Conservation (phyloP, 2,329 filamentous ascomycete genomes). For the Aspergillus pseudoglaucus region DNA sequence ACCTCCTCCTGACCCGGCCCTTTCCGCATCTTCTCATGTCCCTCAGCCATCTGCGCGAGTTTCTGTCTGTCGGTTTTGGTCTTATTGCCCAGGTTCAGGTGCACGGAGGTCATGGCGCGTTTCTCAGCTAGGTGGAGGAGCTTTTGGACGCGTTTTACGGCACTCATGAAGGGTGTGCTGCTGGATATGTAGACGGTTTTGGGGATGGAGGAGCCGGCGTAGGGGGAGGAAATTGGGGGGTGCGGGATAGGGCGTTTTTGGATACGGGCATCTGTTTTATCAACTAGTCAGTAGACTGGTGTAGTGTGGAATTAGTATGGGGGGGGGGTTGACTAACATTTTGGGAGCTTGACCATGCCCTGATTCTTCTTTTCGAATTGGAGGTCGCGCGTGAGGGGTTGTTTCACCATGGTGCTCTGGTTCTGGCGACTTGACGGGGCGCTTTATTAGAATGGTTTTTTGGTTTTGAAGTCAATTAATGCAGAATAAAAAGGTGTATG, state of each 20-base stretch:
- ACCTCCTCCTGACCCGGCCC: conserved; percentile 49
- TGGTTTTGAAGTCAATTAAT: neutral
- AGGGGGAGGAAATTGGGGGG: conserved; percentile 49
- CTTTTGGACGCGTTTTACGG: conserved; percentile 54
- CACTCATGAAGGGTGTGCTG: conserved; percentile 51
- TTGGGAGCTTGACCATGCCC: conserved; percentile 29
- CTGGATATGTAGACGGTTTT: conserved; percentile 54
- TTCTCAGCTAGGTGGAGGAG: conserved; percentile 49
- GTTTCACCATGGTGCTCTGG: conserved; percentile 15
- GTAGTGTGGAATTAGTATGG: neutral
- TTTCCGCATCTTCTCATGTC: conserved; percentile 26
- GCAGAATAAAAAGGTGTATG: too few species aligned
- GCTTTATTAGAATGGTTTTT: too few species aligned
- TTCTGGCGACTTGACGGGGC: neutral
- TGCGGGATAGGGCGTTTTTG: conserved; percentile 54
- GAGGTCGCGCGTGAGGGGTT: conserved; percentile 19
- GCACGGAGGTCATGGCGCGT: conserved; percentile 42
- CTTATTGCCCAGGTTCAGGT: conserved; percentile 27
- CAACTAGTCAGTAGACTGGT: conserved; percentile 1
- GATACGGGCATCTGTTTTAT: conserved; percentile 37
- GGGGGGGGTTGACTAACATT: conserved; percentile 27
- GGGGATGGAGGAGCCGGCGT: conserved; percentile 41
- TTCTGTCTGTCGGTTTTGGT: conserved; percentile 26
- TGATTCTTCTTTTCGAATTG: conserved; percentile 36
- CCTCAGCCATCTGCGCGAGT: conserved; percentile 25